These are phyloP conservation scores for Excoecaria cochinchinensis DNA, from an alignment of 345 rosid genomes.

Conservation along the genomic window DNA sequence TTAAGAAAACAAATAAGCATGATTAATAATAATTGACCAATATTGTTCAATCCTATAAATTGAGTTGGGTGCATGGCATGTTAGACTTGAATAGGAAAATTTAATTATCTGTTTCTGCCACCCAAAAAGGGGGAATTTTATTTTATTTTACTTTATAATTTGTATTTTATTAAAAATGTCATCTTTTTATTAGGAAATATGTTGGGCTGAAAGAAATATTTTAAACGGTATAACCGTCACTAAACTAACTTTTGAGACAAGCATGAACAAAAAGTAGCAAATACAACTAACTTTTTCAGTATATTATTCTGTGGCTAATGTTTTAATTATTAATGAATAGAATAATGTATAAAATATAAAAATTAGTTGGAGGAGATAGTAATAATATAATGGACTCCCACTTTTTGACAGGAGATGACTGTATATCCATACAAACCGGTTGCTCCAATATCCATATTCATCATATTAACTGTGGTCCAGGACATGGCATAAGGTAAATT, in stretches of 20 bases:
- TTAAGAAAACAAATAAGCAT: no score
- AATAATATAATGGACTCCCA: neutral
- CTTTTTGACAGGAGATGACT: constrained; percentile 74
- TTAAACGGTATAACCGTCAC: constrained; percentile 40
- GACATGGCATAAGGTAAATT: constrained; percentile 85
- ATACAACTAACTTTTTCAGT: constrained; percentile 16
- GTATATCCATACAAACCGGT: constrained; percentile 87
- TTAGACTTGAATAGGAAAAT: constrained; percentile 28
- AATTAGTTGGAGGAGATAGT: neutral
- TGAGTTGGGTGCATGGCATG: constrained; percentile 41
- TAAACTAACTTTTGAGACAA: constrained; percentile 44
- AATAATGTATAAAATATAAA: neutral
- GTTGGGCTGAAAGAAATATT: constrained; percentile 18
- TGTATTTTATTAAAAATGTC: constrained; percentile 10
- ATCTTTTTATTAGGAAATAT: constrained; percentile 10
- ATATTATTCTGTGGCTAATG: constrained; percentile 1
- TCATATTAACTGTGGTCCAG: constrained; percentile 80
- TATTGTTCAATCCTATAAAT: neutral
- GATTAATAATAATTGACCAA: neutral
- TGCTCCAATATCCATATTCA: constrained; percentile 74
- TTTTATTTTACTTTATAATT: no score
- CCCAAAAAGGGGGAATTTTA: no score
- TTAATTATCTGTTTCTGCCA: neutral
- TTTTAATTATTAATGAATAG: constrained; percentile 5
- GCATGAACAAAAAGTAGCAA: constrained; percentile 35